A percentile compares a stretch with the other conserved stretches of the same genome.
These are phyloP conservation scores for Globisporangium sylvaticum DNA, from an alignment of 352 stramenopile genomes.

Conservation along the genomic window DNA sequence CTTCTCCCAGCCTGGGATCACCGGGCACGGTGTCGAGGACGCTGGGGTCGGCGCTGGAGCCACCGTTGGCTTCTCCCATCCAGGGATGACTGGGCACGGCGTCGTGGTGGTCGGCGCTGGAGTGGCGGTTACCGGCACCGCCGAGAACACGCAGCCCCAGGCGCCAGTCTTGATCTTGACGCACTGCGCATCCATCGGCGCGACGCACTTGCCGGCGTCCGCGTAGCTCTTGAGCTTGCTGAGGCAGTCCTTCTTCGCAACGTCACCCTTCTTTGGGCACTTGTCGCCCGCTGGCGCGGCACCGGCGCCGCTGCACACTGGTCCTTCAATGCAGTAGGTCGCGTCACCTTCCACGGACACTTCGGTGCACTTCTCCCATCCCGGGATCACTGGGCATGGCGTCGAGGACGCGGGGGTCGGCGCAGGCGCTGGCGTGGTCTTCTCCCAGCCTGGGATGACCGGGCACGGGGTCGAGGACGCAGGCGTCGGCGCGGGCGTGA, in stretches of 20 bases:
- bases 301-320: constrained; percentile 56
- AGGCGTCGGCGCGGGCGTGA: neutral
- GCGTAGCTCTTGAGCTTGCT: constrained; percentile 52
- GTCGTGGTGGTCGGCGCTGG: constrained; percentile 23
- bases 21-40: constrained; percentile 7
- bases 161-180: constrained; percentile 67
- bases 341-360: constrained; percentile 68
- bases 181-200: constrained; percentile 46
- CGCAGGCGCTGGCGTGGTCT: neutral
- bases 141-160: constrained; percentile 58
- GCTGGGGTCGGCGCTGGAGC: constrained; percentile 14
- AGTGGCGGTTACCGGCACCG: constrained; percentile 8
- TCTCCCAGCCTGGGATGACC: constrained; percentile 11
- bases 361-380: constrained; percentile 25
- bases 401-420: constrained; percentile 6
- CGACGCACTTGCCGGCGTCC: constrained; percentile 42
- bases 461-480: neutral
- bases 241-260: constrained; percentile 54
- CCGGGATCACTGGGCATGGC: constrained; percentile 4
- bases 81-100: constrained; percentile 9
- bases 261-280: constrained; percentile 58
- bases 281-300: constrained; percentile 30
- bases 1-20: constrained; percentile 20
- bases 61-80: constrained; percentile 17
- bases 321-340: constrained; percentile 66